phyloP scores from a whole-genome alignment of 805 yeast species.

The Vanderwaltozyma polyspora region DNA sequence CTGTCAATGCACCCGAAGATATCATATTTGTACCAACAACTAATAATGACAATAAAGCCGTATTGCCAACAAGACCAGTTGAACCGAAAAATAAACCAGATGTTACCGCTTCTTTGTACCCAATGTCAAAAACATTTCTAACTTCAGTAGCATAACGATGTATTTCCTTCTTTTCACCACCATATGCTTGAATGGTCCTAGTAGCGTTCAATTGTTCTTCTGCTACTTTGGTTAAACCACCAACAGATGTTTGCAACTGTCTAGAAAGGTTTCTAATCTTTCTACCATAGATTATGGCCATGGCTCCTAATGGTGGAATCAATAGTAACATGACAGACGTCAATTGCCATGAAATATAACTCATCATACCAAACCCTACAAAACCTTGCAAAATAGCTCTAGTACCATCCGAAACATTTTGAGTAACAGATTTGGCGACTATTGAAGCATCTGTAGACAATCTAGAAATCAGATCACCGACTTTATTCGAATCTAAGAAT shows the following conservation, averaged over 20 bases:
- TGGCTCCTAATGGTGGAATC: conserved; percentile 72
- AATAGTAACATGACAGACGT: conserved; percentile 71
- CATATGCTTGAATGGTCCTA: conserved; percentile 81
- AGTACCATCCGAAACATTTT: conserved; percentile 85
- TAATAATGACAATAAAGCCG: conserved; percentile 63
- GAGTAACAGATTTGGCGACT: conserved; percentile 76
- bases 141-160: conserved; percentile 65
- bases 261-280: conserved; percentile 64
- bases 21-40: conserved; percentile 79
- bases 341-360: conserved; percentile 69
- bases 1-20: conserved; percentile 57
- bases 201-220: conserved; percentile 85
- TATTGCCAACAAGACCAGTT: conserved; percentile 78
- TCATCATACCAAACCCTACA: conserved; percentile 89
- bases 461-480: conserved; percentile 86
- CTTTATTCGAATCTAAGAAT: conserved; percentile 79
- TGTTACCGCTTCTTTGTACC: conserved; percentile 68
- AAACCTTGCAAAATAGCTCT: conserved; percentile 71
- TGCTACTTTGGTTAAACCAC: conserved; percentile 75
- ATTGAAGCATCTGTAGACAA: conserved; percentile 81
- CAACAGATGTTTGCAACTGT: conserved; percentile 72
- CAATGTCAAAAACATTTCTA: conserved; percentile 50
- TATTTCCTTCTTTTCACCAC: conserved; percentile 72
- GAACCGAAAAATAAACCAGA: conserved; percentile 68
- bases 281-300: conserved; percentile 76